Evolutionary conservation across 2,329 filamentous ascomycete species (phyloP), one percentile per base, ranked within the genome.

Genomic region (Colletotrichum zoysiae): DNA sequence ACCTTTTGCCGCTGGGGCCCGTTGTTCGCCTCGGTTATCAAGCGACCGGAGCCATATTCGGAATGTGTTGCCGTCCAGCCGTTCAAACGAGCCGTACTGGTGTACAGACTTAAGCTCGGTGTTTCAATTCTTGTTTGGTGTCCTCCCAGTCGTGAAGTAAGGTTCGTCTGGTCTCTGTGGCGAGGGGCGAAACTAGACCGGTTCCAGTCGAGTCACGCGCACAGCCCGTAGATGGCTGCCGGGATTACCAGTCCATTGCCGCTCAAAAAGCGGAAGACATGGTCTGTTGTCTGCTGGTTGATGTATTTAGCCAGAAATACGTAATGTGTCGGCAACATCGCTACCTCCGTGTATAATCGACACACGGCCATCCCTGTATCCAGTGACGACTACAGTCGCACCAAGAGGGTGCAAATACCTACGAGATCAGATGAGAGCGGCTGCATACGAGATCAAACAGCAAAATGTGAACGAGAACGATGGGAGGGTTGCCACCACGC

Each of bases 201-300:
- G 53, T 40, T 35, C 53, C 33, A 57, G 53, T 23, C 53, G 35
- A 57, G 33, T 57, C 53, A 38, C 33, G 20, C 35, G 33, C 53
- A 14, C 20, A 23, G 20, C 14, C n/a, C 12, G 33, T 16, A 57
- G 20, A 57, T 40, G 33, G 20, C 53, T 20, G 7, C 5, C 2
- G 20, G 53, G 53, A 23, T 38, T n/a, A 14, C 20, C 33, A 38
- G 33, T 14, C 20, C 9, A 23, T 56, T 16, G 1, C 5, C 9
- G 1, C 18, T n/a, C 33, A n/a, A 38, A 0, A 2, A 33, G 18
- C 1, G 20, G 9, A 11, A 18, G 11, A 20, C 16, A 38, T 16
- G 33, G 6, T 9, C 18, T 2, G n/a, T 38, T 14, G 2, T 3
- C 11, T 16, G 3, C 11, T 38, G 33, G 16, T 53, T 3, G 26